These are phyloP conservation scores for Onygena corvina DNA, from an alignment of 2,329 filamentous ascomycete species.

Conservation along the genomic window DNA sequence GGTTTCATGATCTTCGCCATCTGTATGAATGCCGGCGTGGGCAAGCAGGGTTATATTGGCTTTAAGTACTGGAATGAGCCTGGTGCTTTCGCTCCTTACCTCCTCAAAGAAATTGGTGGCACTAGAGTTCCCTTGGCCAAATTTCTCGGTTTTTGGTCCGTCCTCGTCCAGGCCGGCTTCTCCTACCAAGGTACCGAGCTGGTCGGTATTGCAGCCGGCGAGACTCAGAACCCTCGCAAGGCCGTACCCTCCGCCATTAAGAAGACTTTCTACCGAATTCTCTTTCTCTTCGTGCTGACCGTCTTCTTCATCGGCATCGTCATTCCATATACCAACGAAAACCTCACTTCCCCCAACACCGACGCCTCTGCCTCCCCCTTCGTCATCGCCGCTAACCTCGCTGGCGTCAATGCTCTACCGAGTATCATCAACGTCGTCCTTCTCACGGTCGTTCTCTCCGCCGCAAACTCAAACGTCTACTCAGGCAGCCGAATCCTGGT, in stretches of 20 bases:
- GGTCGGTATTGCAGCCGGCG: constrained; percentile 65
- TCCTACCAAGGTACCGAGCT: constrained; percentile 53
- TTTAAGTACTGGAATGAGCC: constrained; percentile 60
- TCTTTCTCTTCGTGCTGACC: constrained; percentile 42
- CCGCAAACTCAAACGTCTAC: constrained; percentile 34
- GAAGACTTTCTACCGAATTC: constrained; percentile 64
- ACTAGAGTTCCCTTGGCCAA: constrained; percentile 38
- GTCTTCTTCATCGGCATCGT: constrained; percentile 58
- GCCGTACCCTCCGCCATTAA: constrained; percentile 61
- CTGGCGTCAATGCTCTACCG: constrained; percentile 30
- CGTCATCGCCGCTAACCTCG: constrained; percentile 33
- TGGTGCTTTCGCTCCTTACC: constrained; percentile 45
- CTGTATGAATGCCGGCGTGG: constrained; percentile 60
- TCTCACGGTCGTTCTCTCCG: constrained; percentile 34
- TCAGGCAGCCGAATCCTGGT: constrained; percentile 54
- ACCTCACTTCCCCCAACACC: constrained; percentile 34
- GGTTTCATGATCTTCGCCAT: constrained; percentile 68
- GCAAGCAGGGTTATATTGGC: constrained; percentile 57
- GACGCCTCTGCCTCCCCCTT: constrained; percentile 30
- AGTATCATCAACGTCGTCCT: constrained; percentile 33
- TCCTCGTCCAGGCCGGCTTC: constrained; percentile 36
- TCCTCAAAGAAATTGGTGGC: constrained; percentile 44
- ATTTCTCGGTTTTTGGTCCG: constrained; percentile 51
- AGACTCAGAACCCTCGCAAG: constrained; percentile 59
- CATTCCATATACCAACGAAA: constrained; percentile 50